Percentiles rank a stretch among this genome's conserved stretches.
phyloP scores from a whole-genome alignment of 352 stramenopile species.

The Globisporangium lucens region DNA sequence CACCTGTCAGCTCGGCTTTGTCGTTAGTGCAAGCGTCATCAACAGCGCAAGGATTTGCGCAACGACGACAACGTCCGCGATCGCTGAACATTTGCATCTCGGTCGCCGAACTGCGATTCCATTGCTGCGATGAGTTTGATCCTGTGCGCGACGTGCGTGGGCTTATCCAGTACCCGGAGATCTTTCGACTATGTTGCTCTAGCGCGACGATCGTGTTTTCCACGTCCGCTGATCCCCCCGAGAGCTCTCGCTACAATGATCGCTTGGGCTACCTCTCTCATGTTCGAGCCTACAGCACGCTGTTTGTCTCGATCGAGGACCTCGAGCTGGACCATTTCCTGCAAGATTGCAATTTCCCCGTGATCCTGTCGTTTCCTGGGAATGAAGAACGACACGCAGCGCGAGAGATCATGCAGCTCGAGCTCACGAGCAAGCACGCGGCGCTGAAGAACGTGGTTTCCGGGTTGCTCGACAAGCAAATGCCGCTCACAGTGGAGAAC shows the following conservation, averaged over 20 bases:
- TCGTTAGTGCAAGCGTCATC: slow-evolving; percentile 18
- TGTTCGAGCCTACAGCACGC: slow-evolving; percentile 55
- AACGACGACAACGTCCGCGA: slow-evolving; percentile 15
- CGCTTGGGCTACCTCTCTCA: slow-evolving; percentile 67
- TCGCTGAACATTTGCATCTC: slow-evolving; percentile 38
- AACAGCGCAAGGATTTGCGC: neutral
- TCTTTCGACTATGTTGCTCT: slow-evolving; percentile 40
- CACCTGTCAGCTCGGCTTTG: slow-evolving; percentile 8
- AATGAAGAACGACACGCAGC: slow-evolving; percentile 15
- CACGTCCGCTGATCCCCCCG: slow-evolving; percentile 46
- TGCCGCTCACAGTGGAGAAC: slow-evolving; percentile 26
- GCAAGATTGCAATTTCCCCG: slow-evolving; percentile 66
- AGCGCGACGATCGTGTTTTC: slow-evolving; percentile 43
- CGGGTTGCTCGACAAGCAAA: slow-evolving; percentile 36
- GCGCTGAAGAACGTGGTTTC: slow-evolving; percentile 26
- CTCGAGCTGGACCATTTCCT: slow-evolving; percentile 74
- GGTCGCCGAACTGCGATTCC: slow-evolving; percentile 43
- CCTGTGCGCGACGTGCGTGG: slow-evolving; percentile 28
- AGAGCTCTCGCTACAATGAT: slow-evolving; percentile 38
- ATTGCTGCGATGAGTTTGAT: slow-evolving; percentile 67
- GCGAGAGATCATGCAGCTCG: slow-evolving; percentile 31
- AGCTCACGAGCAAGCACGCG: slow-evolving; percentile 39
- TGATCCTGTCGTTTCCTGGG: slow-evolving; percentile 54
- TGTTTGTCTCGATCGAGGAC: slow-evolving; percentile 45
- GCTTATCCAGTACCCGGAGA: slow-evolving; percentile 54